Base-by-base conservation (phyloP, 495 filamentous ascomycete species). In the Tuber borchii region DNA sequence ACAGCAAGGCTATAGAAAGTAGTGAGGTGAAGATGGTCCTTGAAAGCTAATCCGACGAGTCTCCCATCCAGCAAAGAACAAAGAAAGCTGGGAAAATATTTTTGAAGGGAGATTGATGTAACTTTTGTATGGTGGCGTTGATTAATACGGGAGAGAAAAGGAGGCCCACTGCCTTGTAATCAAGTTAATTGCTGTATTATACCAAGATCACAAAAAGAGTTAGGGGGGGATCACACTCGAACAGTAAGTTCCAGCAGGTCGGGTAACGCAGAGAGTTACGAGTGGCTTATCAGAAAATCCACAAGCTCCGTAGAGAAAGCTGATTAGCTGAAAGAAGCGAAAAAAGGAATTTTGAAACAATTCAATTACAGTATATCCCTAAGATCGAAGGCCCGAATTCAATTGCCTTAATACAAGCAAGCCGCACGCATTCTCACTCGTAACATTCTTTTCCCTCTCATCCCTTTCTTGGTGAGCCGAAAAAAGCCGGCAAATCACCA, bases 11-110 rank as follows among this genome's bases (percentile, higher is more conserved):
- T 71, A 22, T 3, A 69, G 70, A 70, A 16, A 71, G 72, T 68
- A 34, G 34, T 44, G 39, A 40, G 14, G 26, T 42, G n/a, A 42
- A 45, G 61, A 61, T 56, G 17, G 61, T 73, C 7, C 26, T 65
- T 65, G 26, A 43, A 26, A 70, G 61, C 44, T 79, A 79, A 19
- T 45, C 39, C 65, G 74, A 42, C 42, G 39, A 43, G 20, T 71
- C 39, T 75, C 68, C 69, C 76, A 77, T 77, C 40, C 76, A 65
- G 65, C 34, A n/a, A n/a, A 56, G 73, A 69, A 71, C 39, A 48
- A 72, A 45, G 75, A 39, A 71, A 42, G 37, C 71, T 48, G 40
- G 61, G 17, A 65, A 42, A 73, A 74, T 31, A 37, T 45, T 31
- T 65, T 65, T 26, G 31, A 31, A n/a, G 56, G 70, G 37, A 22